Conservation (phyloP, 345 rosid species). For the Acer negundo region DNA sequence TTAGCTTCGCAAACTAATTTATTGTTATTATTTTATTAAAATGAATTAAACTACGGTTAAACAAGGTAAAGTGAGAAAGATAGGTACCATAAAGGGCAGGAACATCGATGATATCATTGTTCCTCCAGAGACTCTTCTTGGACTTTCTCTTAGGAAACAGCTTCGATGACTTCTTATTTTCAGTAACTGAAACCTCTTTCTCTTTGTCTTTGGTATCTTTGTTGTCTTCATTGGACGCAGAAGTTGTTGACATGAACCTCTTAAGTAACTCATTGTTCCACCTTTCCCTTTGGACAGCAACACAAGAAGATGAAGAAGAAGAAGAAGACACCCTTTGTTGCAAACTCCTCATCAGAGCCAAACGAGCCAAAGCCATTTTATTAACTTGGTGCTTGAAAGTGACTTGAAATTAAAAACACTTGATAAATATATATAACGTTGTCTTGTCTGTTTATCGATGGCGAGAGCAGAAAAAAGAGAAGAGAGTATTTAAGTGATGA, state of each 20-base stretch:
- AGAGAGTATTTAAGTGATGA: no score
- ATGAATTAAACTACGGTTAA: no score
- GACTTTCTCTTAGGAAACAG: constrained; percentile 47
- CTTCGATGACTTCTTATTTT: constrained; percentile 37
- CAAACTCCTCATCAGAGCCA: constrained; percentile 61
- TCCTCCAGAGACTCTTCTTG: constrained; percentile 58
- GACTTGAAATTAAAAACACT: neutral
- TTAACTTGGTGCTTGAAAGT: neutral
- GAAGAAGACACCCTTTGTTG: constrained; percentile 38
- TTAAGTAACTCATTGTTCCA: constrained; percentile 31
- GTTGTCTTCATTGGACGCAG: constrained; percentile 29
- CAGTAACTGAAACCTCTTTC: constrained; percentile 49
- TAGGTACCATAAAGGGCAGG: constrained; percentile 57
- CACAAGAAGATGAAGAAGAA: no score
- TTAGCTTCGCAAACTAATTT: no score
- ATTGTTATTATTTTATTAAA: no score
- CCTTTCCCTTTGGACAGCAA: constrained; percentile 25
- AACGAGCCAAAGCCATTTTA: constrained; percentile 64
- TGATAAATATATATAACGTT: no score
- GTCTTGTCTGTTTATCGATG: no score
- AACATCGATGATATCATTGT: constrained; percentile 21
- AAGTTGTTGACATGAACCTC: constrained; percentile 42
- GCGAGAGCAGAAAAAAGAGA: no score
- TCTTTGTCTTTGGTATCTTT: constrained; percentile 10
- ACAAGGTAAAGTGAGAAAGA: no score